These are phyloP conservation scores for Mimosa pudica DNA, from an alignment of 306 rosid species.

Conservation along the genomic window DNA sequence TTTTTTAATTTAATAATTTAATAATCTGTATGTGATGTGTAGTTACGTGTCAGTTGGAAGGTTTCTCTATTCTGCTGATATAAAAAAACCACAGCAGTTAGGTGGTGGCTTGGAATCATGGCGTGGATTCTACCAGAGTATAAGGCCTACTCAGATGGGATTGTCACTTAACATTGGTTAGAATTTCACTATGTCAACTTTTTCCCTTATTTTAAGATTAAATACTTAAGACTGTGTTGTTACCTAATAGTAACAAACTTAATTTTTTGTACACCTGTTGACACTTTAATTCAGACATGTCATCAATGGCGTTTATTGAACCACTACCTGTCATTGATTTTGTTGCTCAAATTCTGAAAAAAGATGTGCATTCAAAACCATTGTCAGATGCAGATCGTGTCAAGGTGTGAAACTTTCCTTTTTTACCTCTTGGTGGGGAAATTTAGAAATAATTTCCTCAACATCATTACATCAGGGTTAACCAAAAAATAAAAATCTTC, in stretches of 20 bases:
- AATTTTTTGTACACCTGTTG: constrained; percentile 2
- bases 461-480: constrained; percentile 2
- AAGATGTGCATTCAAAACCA: constrained; percentile 50
- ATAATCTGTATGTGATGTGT: constrained; percentile 22
- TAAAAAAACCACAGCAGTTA: constrained; percentile 46
- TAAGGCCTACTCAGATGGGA: constrained; percentile 64
- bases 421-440: background rate
- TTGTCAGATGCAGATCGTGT: constrained; percentile 57
- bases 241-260: constrained; percentile 9
- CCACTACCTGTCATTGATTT: constrained; percentile 60
- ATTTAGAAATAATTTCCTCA: constrained; percentile 12
- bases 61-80: constrained; percentile 50
- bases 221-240: background rate
- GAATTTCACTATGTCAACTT: constrained; percentile 1
- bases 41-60: constrained; percentile 49
- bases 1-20: constrained; percentile 2
- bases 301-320: constrained; percentile 59
- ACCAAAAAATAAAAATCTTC: constrained; percentile 7
- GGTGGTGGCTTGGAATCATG: constrained; percentile 59
- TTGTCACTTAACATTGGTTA: constrained; percentile 55
- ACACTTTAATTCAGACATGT: constrained; percentile 43
- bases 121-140: constrained; percentile 61
- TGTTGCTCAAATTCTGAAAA: constrained; percentile 55
- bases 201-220: constrained; percentile 7
- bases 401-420: constrained; percentile 38